Evolutionary conservation across 768 basidiomycete species (phyloP), one percentile per base, ranked within the genome.

Genomic region (Imleria badia): DNA sequence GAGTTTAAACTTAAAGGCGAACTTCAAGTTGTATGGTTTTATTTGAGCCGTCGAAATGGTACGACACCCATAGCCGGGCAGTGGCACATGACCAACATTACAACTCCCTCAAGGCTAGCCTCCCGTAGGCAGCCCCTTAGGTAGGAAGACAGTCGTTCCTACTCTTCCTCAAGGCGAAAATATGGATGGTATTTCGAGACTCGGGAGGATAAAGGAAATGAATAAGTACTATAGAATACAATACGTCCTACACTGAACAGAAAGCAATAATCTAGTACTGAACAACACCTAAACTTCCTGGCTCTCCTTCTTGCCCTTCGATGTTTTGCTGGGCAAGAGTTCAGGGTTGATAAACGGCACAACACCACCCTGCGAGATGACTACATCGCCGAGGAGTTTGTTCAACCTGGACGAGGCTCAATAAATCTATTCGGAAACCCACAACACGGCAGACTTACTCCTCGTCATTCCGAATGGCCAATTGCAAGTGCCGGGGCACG

Each of bases 361-460:
- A 41, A 81, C 80, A 75, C 83, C 83, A 73, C 83, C 83, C 60
- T 84, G 82, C 35, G 81, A 83, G 72, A 84, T 84, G 67, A 81
- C 76, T 52, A 84, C 83, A 59, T 68, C 68, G 13, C 73, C 73
- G 15, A 76, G 73, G 23, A 75, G 75, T 48, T 59, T 75, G 62
- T 73, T 75, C 53, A 77, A 67, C 47, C 72, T 73, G 35, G 8
- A 30, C 1, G 12, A 1, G 30, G 8, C 11, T 59, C n/a, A 53
- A 26, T 45, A n/a, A 52, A 30, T 1, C 13, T 3, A 17, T 23
- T 14, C 22, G 3, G 11, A 39, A 40, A 19, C 15, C 1, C 0
- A 3, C 26, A 14, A 17, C 6, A 33, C 6, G 30, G 5, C 11
- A 2, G 14, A 50, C 59, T 33, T 33, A 78, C 74, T 79, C 81